Base-by-base conservation (phyloP, 2,329 filamentous ascomycete species). In the Graphilbum fragrans region DNA sequence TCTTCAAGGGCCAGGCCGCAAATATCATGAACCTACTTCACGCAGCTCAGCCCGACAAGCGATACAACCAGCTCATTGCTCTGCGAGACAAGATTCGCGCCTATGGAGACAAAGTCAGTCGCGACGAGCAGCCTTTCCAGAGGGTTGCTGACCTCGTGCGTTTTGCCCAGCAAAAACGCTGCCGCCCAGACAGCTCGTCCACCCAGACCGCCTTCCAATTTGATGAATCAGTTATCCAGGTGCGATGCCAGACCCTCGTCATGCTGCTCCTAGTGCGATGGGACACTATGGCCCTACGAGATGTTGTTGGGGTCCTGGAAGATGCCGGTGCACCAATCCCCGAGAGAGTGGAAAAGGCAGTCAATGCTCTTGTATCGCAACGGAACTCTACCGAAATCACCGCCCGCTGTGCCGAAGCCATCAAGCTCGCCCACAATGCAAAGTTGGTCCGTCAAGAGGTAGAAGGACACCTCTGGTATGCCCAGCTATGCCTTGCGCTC, bases 391-490 rank as follows among this genome's bases (percentile, higher is more conserved):
- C 31, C 1, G 16, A 40, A 12, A 60, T 62, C 34, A 56, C 63
- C 9, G 39, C 52, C 1, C 60, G 66, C 10, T 72, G 69, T 45
- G 38, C 55, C 2, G 37, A 34, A 0, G 52, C 77, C 10, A 60
- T 67, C n/a, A 29, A 58, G 0, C 49, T 52, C 0, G 69, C 72
- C 0, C 40, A 35, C 2, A 39, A 32, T 2, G 53, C 60, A 0
- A 55, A 53, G 5, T 58, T 64, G 23, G 53, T 61, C 1, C 56
- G 62, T 4, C 63, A 70, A n/a, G 54, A 69, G 44, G 59, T 64
- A 0, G 70, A 78, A 49, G 70, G 63, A 0, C 58, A 69, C 35
- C 56, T 77, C 20, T 70, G 69, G 46, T 62, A 62, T 21, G 68
- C 67, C 0, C 63, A 67, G 6, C 64, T 72, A 25, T 64, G 60